Conservation (phyloP, 1,284 basidiomycete species). For the Malassezia furfur region DNA sequence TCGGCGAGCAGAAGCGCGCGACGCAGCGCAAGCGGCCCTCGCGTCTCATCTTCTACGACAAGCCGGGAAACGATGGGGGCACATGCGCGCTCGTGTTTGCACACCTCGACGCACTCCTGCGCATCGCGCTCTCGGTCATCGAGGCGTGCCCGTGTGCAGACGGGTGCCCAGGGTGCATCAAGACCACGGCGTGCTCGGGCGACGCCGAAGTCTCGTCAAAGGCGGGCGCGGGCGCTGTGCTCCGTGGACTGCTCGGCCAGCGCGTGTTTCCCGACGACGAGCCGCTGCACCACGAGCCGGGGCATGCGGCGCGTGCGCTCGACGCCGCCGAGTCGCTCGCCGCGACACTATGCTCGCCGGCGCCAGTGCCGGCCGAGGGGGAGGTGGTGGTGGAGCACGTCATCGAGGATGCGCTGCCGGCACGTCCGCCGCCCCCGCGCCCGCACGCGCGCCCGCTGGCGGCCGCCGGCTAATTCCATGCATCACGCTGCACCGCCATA, state of each 20-base stretch:
- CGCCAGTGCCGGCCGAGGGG: background rate
- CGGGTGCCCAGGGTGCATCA: conserved; percentile 66
- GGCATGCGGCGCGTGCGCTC: background rate
- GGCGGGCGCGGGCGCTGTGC: conserved; percentile 38
- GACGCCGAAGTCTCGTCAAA: conserved; percentile 41
- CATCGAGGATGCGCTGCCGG: background rate
- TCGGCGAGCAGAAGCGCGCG: conserved; percentile 52
- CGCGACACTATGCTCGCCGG: conserved; percentile 13
- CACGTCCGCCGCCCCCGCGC: background rate
- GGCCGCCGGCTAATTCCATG: background rate
- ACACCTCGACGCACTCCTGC: conserved; percentile 60
- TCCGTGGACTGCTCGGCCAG: conserved; percentile 30
- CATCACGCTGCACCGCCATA: background rate
- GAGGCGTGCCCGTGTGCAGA: conserved; percentile 61
- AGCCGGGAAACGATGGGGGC: conserved; percentile 61
- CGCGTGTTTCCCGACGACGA: conserved; percentile 8
- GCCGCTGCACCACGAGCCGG: background rate
- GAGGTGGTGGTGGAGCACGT: conserved; percentile 7
- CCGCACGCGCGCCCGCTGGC: background rate
- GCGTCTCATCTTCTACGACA: conserved; percentile 75
- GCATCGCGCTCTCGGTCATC: conserved; percentile 59
- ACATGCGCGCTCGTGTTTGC: conserved; percentile 73
- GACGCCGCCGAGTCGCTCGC: background rate
- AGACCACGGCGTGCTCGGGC: conserved; percentile 27
- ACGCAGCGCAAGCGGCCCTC: conserved; percentile 66